Evolutionary conservation across 805 yeast genomes (phyloP).

Genomic region (Scheffersomyces lignosus): DNA sequence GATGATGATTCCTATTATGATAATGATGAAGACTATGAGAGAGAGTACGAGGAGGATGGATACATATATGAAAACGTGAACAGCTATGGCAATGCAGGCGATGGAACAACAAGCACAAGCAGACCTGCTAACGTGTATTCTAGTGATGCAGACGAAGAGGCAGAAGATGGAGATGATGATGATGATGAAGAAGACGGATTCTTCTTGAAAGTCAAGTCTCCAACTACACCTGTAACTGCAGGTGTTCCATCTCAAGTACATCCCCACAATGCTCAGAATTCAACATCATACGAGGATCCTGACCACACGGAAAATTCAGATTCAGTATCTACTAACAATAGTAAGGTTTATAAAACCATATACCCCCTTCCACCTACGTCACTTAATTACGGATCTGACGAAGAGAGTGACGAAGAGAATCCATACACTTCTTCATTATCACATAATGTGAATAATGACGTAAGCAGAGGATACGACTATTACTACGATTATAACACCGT

Average conservation of each 20-base stretch:
- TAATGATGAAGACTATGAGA: slow-evolving; percentile 16
- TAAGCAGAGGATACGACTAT: slow-evolving; percentile 69
- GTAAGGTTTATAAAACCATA: slow-evolving; percentile 53
- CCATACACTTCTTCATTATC: slow-evolving; percentile 56
- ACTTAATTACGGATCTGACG: slow-evolving; percentile 72
- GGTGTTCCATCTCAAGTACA: slow-evolving; percentile 12
- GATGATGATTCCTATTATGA: slow-evolving; percentile 39
- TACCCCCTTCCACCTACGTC: slow-evolving; percentile 85
- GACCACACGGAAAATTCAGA: slow-evolving; percentile 25
- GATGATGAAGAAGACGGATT: slow-evolving; percentile 69
- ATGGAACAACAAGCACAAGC: too few species aligned
- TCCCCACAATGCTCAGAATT: too few species aligned
- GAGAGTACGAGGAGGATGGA: slow-evolving; percentile 19
- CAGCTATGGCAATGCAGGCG: neutral
- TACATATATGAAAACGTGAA: slow-evolving; percentile 10
- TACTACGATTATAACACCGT: slow-evolving; percentile 81
- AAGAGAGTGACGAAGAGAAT: slow-evolving; percentile 60
- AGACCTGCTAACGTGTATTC: neutral
- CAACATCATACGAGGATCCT: too few species aligned
- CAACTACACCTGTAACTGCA: slow-evolving; percentile 30
- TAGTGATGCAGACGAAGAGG: slow-evolving; percentile 17
- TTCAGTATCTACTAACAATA: slow-evolving; percentile 28
- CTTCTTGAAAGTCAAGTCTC: slow-evolving; percentile 55
- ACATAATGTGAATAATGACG: slow-evolving; percentile 66
- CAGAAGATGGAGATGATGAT: slow-evolving; percentile 43